Evolutionary conservation across 345 rosid species (phyloP).

Genomic region (Odontarrhena argentea): DNA sequence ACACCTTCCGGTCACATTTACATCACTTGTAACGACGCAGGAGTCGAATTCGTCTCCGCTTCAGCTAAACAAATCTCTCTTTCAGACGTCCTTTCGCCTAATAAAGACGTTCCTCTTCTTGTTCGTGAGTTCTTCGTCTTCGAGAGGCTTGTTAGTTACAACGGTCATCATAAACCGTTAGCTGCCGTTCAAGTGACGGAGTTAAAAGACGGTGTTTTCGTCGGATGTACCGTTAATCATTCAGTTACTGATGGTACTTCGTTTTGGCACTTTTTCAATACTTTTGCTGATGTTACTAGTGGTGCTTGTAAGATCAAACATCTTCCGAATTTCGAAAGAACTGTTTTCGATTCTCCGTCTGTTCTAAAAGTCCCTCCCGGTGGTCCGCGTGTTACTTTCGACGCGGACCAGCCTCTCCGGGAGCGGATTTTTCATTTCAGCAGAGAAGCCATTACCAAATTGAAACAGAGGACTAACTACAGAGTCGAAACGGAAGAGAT

Average conservation of each 20-base stretch:
- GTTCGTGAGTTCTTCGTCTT: constrained; percentile 74
- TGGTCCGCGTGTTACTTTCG: constrained; percentile 74
- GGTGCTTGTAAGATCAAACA: constrained; percentile 62
- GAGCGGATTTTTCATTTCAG: constrained; percentile 87
- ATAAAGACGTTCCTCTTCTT: constrained; percentile 55
- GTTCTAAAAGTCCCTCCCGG: constrained; percentile 73
- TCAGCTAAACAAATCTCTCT: constrained; percentile 50
- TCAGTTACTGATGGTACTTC: constrained; percentile 91
- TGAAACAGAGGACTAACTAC: constrained; percentile 66
- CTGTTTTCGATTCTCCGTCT: constrained; percentile 61
- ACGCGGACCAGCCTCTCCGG: constrained; percentile 69
- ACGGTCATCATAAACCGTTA: constrained; percentile 74
- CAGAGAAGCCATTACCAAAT: constrained; percentile 64
- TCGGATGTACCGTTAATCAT: constrained; percentile 83
- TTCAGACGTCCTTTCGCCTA: constrained; percentile 47
- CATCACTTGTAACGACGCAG: constrained; percentile 76
- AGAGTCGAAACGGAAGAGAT: constrained; percentile 51
- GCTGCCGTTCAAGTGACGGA: constrained; percentile 86
- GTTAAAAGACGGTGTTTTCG: constrained; percentile 69
- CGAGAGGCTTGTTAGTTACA: constrained; percentile 71
- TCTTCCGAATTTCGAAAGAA: constrained; percentile 58
- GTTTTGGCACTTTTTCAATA: constrained; percentile 93
- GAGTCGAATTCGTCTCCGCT: constrained; percentile 67
- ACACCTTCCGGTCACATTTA: constrained; percentile 59
- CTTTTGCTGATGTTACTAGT: constrained; percentile 72